Conservation (phyloP, 306 rosid genomes). For the Ormosia semicastrata region DNA sequence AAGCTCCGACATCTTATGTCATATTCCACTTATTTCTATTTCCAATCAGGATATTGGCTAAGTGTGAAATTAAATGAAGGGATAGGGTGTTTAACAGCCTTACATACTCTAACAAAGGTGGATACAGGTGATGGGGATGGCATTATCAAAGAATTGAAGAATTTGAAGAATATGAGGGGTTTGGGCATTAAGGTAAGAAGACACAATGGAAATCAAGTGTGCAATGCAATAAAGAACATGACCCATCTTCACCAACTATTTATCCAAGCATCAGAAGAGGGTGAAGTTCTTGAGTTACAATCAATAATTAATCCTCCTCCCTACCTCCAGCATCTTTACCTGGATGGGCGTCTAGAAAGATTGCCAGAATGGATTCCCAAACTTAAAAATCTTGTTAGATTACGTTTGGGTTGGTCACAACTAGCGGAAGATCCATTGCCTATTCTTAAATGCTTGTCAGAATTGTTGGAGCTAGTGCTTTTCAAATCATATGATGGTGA, state of each 20-base stretch:
- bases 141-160: background rate
- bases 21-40: background rate
- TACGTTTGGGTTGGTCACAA: no score
- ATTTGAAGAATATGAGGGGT: background rate
- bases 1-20: background rate
- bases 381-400: background rate
- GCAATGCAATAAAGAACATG: background rate
- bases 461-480: background rate
- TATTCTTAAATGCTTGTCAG: background rate
- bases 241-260: background rate
- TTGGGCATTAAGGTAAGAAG: background rate
- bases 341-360: background rate
- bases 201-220: background rate
- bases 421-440: background rate
- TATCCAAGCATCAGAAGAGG: background rate
- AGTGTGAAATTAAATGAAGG: background rate
- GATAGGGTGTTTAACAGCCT: background rate
- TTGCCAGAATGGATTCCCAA: background rate
- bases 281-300: background rate
- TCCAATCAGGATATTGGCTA: no score
- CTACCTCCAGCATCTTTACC: background rate
- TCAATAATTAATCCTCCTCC: background rate
- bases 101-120: background rate
- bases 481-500: background rate
- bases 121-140: background rate